Base-by-base conservation (phyloP, 2,329 filamentous ascomycete species). In the Talaromyces sp. region DNA sequence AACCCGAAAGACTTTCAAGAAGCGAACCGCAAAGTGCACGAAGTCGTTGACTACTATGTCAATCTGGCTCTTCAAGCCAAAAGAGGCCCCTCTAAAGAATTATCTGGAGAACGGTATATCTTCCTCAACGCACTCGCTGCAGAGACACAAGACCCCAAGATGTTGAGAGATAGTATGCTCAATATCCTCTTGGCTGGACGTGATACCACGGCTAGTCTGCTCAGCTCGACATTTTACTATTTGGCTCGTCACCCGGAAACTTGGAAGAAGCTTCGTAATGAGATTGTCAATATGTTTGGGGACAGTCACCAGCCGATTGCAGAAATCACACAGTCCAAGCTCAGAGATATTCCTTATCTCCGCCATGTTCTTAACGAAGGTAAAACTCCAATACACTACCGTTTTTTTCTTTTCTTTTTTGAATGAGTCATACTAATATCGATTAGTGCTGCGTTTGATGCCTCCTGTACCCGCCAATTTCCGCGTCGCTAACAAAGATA, bases 21-120 rank as follows among this genome's bases (percentile, higher is more conserved):
- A 44, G 27, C 33, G 3, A 52, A 47, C 23, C 58, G 58, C 28
- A 40, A 27, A 14, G 53, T 63, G 8, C 61, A 63, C 10, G 27
- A 60, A 27, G 52, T 63, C 2, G 58, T 61, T 23, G 61, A 63
- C 16, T 81, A 82, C 16, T 94, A 88, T 75, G 91, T 96, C 69
- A 88, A 92, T 56, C 79, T 82, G 14, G 84, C 89, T 0, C 83
- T 95, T 8, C 78, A 79, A 4, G 50, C 8, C 28, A 62, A 50
- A 56, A 59, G 5, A 67, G 70, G n/a, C 72, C 52, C 50, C 33
- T 61, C n/a, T 23, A 42, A 12, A 18, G 44, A 54, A 36, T 28
- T 44, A 44, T 12, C 18, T 36, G 18, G 30, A 40, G 6, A 34
- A 30, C 72, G 74, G 42, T 82, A 83, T 62, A 69, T 83, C 54